phyloP scores from a whole-genome alignment of 2,329 filamentous ascomycete genomes.

The Trichophyton simii region DNA sequence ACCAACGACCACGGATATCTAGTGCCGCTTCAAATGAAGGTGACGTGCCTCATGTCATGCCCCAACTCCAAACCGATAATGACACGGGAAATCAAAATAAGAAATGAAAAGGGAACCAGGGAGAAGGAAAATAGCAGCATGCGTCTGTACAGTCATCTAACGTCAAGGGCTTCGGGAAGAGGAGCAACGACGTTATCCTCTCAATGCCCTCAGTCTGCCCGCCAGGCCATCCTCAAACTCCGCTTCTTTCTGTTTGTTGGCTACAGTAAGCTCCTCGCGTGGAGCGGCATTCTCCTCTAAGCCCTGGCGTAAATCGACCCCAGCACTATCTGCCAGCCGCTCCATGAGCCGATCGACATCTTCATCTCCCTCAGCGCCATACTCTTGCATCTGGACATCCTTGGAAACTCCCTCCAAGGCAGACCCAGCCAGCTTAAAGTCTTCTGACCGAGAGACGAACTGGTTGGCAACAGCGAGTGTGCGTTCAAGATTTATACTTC shows the following conservation, averaged over 20 bases:
- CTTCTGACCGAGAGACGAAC: conserved; percentile 30
- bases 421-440: conserved; percentile 33
- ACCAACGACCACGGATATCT: not conserved
- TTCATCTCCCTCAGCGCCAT: conserved; percentile 30
- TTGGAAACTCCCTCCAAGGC: conserved; percentile 32
- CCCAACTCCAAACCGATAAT: not conserved
- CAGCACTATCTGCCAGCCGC: conserved; percentile 33
- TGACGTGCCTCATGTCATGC: not conserved
- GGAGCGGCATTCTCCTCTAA: conserved; percentile 29
- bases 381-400: conserved; percentile 33
- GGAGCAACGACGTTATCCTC: conserved; percentile 19
- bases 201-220: conserved; percentile 29
- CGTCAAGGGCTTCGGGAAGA: not conserved
- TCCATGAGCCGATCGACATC: conserved; percentile 35
- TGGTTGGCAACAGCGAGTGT: conserved; percentile 32
- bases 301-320: conserved; percentile 30
- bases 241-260: conserved; percentile 24
- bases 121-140: no score
- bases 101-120: not conserved
- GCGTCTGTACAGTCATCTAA: not conserved
- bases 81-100: not conserved
- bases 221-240: conserved; percentile 32
- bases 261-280: conserved; percentile 29
- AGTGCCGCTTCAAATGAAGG: not conserved
- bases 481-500: conserved; percentile 36